Evolutionary conservation across 345 rosid species (phyloP), one percentile per base, ranked within the genome.

Genomic region (Ceriops zippeliana): DNA sequence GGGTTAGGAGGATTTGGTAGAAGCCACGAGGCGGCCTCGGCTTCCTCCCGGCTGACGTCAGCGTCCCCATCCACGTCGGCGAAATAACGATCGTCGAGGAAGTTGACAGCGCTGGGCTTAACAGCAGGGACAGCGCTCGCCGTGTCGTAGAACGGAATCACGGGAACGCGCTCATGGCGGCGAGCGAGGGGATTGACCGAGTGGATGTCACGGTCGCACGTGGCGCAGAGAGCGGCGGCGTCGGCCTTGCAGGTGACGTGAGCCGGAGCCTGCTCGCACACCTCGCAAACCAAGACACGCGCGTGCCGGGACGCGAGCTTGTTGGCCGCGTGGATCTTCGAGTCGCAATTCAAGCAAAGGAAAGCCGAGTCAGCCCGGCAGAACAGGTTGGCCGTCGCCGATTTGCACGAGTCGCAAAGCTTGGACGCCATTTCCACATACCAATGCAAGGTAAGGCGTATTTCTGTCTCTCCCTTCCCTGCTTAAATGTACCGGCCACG

Each of bases 241-340:
- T 96, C 99, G 1, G 98, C 99, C 75, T 89, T 89, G 85, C 99
- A 96, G 61, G 97, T 96, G 75, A 96, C 93, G 73, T 90, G 85
- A 3, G 99, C 98, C 0, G 99, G 99, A 0, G 96, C 96, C 70
- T 96, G 99, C 84, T 96, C 99, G 64, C 99, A 96, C n/a, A 95
- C 99, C 72, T 87, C 93, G 68, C 99, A 95, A 13, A 95, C 61
- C 85, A 87, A 83, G 19, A 91, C 98, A 21, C 99, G 97, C 38
- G 91, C 92, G 88, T 95, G 99, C 66, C 97, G 87, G 5, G 98
- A 89, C 17, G 97, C 97, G 11, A 96, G 89, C 79, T 96, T 92
- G 89, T 92, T 96, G 64, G 92, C 96, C 2, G 97, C 89, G 75
- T 96, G 99, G 68, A 96, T 63, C 62, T 86, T 89, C 17, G 90